These are phyloP conservation scores for Funneliformis caledonium DNA, from an alignment of 371 early-diverging fungal genomes.

Conservation along the genomic window DNA sequence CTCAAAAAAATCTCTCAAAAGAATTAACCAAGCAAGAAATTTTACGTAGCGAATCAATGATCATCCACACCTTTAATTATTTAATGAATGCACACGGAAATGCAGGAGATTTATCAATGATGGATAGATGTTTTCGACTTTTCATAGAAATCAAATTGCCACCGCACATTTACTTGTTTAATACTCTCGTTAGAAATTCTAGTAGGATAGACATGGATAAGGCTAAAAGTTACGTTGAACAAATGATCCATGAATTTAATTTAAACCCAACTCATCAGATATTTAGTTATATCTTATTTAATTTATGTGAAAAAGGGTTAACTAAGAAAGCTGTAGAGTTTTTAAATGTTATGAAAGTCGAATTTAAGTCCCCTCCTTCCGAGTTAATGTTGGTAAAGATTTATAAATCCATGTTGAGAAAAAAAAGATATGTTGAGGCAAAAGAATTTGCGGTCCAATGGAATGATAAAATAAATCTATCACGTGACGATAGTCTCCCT, in stretches of 20 bases:
- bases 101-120: not conserved
- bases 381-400: not conserved
- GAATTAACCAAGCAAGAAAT: not conserved
- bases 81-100: constrained; percentile 8
- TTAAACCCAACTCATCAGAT: not conserved
- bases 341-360: not conserved
- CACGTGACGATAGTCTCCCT: not conserved
- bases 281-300: not conserved
- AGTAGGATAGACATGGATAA: not conserved
- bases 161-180: constrained; percentile 20
- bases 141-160: not conserved
- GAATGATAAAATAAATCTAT: not conserved
- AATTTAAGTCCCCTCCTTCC: not conserved
- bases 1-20: not conserved
- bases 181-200: constrained; percentile 6
- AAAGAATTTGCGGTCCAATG: not conserved
- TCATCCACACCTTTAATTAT: not conserved
- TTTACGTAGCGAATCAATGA: not conserved
- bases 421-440: constrained; percentile 12
- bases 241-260: not conserved
- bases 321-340: not conserved
- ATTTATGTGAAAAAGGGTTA: not conserved
- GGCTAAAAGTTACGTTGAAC: not conserved
- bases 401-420: constrained; percentile 19
- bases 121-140: constrained; percentile 15